Percentiles rank a stretch among this genome's conserved stretches.
Conservation (phyloP, 305 asterid species). For the Fraxinus floribunda region DNA sequence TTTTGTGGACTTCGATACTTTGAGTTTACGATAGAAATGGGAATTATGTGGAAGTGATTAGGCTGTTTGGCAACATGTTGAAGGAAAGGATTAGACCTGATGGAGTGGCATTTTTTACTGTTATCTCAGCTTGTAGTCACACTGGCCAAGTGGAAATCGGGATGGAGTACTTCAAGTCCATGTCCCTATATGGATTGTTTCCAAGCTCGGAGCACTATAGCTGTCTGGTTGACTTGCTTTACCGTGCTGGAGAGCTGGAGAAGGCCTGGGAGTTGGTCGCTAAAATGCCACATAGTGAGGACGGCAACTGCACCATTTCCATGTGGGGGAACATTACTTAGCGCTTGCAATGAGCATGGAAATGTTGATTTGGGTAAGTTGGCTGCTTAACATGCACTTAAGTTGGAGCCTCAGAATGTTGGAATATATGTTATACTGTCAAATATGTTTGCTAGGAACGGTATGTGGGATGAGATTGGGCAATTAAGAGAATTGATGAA, state of each 20-base stretch:
- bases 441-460: constrained; percentile 72
- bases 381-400: constrained; percentile 69
- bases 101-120: constrained; percentile 69
- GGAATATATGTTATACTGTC: constrained; percentile 70
- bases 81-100: constrained; percentile 65
- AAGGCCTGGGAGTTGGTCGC: constrained; percentile 57
- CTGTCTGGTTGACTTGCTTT: constrained; percentile 73
- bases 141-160: constrained; percentile 83
- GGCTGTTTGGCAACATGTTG: constrained; percentile 58
- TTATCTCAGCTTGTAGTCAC: constrained; percentile 81
- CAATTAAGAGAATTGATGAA: constrained; percentile 59
- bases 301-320: constrained; percentile 34
- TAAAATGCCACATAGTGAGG: constrained; percentile 40
- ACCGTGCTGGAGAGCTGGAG: constrained; percentile 77
- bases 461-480: constrained; percentile 81
- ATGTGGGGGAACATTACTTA: constrained; percentile 91
- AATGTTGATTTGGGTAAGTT: constrained; percentile 63
- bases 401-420: constrained; percentile 58
- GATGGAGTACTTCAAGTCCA: constrained; percentile 58
- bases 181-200: constrained; percentile 53
- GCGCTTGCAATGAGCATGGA: constrained; percentile 70
- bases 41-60: constrained; percentile 45
- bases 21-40: constrained; percentile 73
- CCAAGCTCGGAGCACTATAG: constrained; percentile 74
- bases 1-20: constrained; percentile 82